Conservation (phyloP, 1,284 basidiomycete species). For the Ceratobasidium sp. region DNA sequence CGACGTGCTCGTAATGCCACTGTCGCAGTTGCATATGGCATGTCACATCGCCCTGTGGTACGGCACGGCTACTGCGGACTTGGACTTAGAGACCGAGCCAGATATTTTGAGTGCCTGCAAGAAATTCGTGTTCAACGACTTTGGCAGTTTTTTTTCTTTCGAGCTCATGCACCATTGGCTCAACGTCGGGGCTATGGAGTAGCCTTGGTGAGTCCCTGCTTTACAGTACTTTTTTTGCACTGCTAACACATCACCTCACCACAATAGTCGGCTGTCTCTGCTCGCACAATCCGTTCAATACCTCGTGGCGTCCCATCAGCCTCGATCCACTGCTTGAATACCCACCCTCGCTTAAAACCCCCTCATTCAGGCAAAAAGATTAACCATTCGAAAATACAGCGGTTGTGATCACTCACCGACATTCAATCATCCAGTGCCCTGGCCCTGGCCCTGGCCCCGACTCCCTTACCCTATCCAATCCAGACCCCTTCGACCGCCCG, state of each 20-base stretch:
- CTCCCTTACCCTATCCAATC: not conserved
- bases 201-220: too few relatives aligned
- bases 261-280: too few relatives aligned
- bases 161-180: conserved; percentile 11
- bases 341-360: too few relatives aligned
- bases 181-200: not conserved
- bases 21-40: not conserved
- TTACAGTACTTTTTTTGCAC: too few relatives aligned
- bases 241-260: too few relatives aligned
- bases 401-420: too few relatives aligned
- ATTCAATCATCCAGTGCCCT: not conserved
- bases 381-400: not conserved
- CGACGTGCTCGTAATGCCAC: not conserved
- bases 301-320: too few relatives aligned
- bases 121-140: conserved; percentile 28
- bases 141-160: not conserved
- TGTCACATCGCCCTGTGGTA: conserved; percentile 6
- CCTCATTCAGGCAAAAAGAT: too few relatives aligned
- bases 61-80: not conserved
- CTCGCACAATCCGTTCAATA: too few relatives aligned
- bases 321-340: too few relatives aligned
- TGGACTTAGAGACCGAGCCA: not conserved
- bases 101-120: not conserved
- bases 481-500: too few relatives aligned
- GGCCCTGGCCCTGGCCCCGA: not conserved